Evolutionary conservation across 768 basidiomycete genomes (phyloP), one percentile per base, ranked within the genome.

Genomic region (Cubamyces lactineus): DNA sequence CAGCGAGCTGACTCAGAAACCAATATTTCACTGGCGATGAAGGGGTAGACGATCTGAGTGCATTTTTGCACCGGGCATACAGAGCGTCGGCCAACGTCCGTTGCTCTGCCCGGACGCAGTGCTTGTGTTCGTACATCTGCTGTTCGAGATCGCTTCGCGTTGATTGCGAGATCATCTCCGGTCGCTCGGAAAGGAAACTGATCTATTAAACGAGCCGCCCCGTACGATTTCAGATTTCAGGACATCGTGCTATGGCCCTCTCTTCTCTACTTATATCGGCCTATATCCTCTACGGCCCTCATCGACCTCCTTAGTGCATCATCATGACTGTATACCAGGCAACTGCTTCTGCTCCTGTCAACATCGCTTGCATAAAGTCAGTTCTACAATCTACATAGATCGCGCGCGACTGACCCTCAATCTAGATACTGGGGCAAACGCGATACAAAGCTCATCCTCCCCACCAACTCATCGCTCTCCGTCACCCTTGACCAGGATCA

Each of bases 381-480:
- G 42, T 26, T 8, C 21, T 53, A 21, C 46, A 19, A 48, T 66
- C 61, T 40, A 65, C 62, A 39, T 13, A 53, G 19, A 12, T 42
- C 41, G 50, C 17, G 28, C 48, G 9, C n/a, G 52, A 53, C 57
- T 62, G 62, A 68, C 56, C 41, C 23, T 13, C 34, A 11, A 46
- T 17, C 9, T 71, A 96, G 92, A 74, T 98, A 98, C 82, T 99
- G 97, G 97, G 97, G 97, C 66, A 99, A 99, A 77, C 91, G 97
- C 63, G 91, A 98, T 76, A 96, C 94, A 3, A 84, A 88, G 68
- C 86, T 98, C 65, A 98, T 98, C 73, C 81, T 99, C 59, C 97
- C 97, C 46, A 98, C 95, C 65, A 99, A 99, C 78, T 94, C 94
- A 0, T 98, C 96, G 11, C 85, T 99, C n/a, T 98, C 96, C 7